phyloP scores from a whole-genome alignment of 2,329 filamentous ascomycete genomes.

The Colletotrichum tabaci region DNA sequence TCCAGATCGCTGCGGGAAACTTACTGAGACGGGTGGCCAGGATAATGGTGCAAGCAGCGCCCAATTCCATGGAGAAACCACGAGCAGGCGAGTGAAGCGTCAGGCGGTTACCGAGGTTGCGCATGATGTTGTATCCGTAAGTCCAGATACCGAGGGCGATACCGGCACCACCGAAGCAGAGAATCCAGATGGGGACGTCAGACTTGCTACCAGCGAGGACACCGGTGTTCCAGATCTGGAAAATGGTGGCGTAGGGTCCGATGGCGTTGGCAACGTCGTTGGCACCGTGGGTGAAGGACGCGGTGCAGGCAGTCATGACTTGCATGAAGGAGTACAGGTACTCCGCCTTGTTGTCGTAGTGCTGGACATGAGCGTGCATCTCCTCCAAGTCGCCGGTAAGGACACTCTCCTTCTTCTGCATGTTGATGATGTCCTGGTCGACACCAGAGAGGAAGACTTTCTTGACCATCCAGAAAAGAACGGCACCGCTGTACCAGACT shows the following conservation, averaged over 20 bases:
- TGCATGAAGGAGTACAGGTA: slow-evolving; percentile 74
- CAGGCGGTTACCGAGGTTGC: slow-evolving; percentile 70
- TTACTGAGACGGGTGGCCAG: slow-evolving; percentile 72
- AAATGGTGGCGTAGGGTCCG: slow-evolving; percentile 75
- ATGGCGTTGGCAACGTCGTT: slow-evolving; percentile 77
- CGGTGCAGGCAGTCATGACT: slow-evolving; percentile 72
- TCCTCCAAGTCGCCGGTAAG: slow-evolving; percentile 68
- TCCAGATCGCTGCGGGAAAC: background rate
- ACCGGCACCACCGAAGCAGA: slow-evolving; percentile 54
- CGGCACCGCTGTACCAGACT: slow-evolving; percentile 54
- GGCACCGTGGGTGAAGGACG: slow-evolving; percentile 76
- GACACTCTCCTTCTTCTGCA: slow-evolving; percentile 54
- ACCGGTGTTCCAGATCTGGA: slow-evolving; percentile 70
- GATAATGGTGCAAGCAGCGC: slow-evolving; percentile 74
- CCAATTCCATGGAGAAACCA: slow-evolving; percentile 64
- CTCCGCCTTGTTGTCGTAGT: slow-evolving; percentile 75
- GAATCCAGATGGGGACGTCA: slow-evolving; percentile 72
- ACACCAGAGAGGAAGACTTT: slow-evolving; percentile 59
- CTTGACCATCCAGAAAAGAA: slow-evolving; percentile 59
- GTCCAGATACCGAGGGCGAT: slow-evolving; percentile 65
- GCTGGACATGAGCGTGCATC: slow-evolving; percentile 69
- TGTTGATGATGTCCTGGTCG: slow-evolving; percentile 52
- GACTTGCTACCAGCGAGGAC: slow-evolving; percentile 58
- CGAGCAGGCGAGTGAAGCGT: slow-evolving; percentile 70
- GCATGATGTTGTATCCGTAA: slow-evolving; percentile 72